Conservation (phyloP, 2,329 filamentous ascomycete genomes). For the Neospermospora avenae region DNA sequence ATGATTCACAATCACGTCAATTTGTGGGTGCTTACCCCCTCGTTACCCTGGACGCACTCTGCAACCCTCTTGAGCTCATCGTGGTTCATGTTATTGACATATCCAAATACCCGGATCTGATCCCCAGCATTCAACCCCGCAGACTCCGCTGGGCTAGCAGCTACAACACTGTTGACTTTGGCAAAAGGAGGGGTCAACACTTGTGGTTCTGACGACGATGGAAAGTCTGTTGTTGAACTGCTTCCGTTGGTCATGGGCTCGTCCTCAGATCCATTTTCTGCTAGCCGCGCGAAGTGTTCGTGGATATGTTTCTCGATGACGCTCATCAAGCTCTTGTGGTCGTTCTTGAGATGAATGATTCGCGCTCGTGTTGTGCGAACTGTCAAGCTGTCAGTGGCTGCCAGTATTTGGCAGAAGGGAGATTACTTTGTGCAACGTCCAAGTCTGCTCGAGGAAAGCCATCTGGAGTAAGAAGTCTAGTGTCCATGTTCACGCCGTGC, state of each 20-base stretch:
- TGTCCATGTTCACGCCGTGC: constrained; percentile 94
- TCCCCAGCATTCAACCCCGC: constrained; percentile 82
- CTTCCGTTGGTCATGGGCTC: constrained; percentile 25
- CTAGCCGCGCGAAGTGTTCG: constrained; percentile 75
- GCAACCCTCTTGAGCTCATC: constrained; percentile 81
- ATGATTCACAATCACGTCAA: neutral
- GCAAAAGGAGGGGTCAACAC: constrained; percentile 68
- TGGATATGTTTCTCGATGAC: constrained; percentile 84
- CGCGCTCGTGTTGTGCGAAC: constrained; percentile 89
- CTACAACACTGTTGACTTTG: constrained; percentile 79
- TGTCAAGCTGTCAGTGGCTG: constrained; percentile 38
- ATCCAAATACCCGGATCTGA: constrained; percentile 79
- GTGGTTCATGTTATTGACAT: constrained; percentile 79
- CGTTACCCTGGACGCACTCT: constrained; percentile 85
- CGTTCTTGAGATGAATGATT: constrained; percentile 86
- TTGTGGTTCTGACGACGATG: constrained; percentile 36
- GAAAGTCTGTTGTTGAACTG: constrained; percentile 28
- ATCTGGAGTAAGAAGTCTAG: constrained; percentile 79
- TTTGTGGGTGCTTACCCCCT: constrained; percentile 63
- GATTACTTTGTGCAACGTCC: constrained; percentile 86
- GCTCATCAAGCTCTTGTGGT: constrained; percentile 87
- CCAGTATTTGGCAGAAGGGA: constrained; percentile 1
- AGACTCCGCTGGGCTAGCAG: constrained; percentile 73
- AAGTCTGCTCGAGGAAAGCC: constrained; percentile 92
- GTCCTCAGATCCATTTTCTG: constrained; percentile 39